These are phyloP conservation scores for Amesomyces nigricolor DNA, from an alignment of 2,329 filamentous ascomycete species.

Conservation along the genomic window DNA sequence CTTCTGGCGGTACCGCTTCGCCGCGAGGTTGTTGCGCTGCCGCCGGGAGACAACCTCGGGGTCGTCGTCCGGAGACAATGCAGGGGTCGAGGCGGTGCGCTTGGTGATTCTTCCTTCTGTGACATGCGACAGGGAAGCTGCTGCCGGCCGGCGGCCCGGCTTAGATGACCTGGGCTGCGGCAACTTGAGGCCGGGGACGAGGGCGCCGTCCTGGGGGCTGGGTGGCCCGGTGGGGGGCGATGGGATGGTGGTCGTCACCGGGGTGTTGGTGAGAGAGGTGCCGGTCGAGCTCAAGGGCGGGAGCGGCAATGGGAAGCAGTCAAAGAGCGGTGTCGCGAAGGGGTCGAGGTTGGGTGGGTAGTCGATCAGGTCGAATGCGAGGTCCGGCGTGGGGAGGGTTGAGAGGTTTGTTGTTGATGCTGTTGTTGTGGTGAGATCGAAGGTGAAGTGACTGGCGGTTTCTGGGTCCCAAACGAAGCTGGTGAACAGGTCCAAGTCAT, in stretches of 20 bases:
- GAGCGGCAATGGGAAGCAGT: neutral
- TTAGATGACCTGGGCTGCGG: constrained; percentile 4
- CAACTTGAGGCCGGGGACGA: constrained; percentile 19
- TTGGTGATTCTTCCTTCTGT: constrained; percentile 19
- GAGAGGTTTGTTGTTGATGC: neutral
- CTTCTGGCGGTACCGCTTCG: constrained; percentile 58
- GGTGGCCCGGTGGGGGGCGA: constrained; percentile 6
- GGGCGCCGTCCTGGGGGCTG: neutral
- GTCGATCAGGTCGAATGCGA: constrained; percentile 7
- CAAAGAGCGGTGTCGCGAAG: constrained; percentile 7
- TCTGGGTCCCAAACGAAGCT: constrained; percentile 12
- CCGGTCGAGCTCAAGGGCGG: neutral
- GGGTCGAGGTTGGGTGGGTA: constrained; percentile 8
- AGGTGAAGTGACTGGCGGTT: neutral
- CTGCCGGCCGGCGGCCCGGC: constrained; percentile 16
- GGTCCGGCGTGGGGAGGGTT: constrained; percentile 2
- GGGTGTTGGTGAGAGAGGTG: constrained; percentile 8
- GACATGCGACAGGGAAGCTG: constrained; percentile 2
- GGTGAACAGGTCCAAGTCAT: constrained; percentile 16
- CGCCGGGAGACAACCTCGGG: constrained; percentile 41
- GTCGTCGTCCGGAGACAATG: constrained; percentile 15
- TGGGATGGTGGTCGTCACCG: constrained; percentile 8
- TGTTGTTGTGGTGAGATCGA: constrained; percentile 1
- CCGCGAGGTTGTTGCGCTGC: constrained; percentile 57
- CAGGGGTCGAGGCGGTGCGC: neutral